Evolutionary conservation across 139 green algal genomes (phyloP).

Genomic region (Haematococcus lacustris): DNA sequence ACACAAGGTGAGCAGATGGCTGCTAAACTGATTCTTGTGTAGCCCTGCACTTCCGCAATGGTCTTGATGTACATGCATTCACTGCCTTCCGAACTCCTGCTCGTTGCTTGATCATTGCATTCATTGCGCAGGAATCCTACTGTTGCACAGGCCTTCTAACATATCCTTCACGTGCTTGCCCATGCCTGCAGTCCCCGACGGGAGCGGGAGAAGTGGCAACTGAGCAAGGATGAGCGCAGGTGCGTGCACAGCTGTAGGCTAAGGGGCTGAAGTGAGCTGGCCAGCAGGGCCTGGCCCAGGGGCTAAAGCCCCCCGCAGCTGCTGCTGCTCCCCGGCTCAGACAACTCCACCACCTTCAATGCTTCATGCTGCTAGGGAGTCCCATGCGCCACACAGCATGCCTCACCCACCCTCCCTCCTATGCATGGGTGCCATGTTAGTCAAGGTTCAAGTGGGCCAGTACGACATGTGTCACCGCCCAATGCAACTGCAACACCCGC

Average conservation of each 20-base stretch:
- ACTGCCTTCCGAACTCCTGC: no score
- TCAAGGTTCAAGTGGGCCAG: not conserved
- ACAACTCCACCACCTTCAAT: no score
- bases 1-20: conserved; percentile 8
- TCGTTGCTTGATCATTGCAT: not conserved
- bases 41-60: not conserved
- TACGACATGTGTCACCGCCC: not conserved
- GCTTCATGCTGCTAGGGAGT: not conserved
- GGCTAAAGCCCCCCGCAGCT: not conserved
- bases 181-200: not conserved
- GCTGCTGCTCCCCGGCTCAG: not conserved
- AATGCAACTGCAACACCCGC: not conserved
- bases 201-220: conserved; percentile 3
- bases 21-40: not conserved
- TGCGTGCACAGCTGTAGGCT: not conserved
- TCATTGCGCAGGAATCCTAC: not conserved
- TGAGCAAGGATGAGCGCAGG: conserved; percentile 7
- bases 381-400: not conserved
- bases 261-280: not conserved
- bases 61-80: no score
- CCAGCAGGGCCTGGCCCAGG: not conserved
- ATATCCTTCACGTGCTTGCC: not conserved
- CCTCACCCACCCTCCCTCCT: not conserved
- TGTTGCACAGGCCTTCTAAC: not conserved
- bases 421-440: not conserved